phyloP scores from a whole-genome alignment of 2,329 filamentous ascomycete genomes.

The Pseudogymnoascus sp. region DNA sequence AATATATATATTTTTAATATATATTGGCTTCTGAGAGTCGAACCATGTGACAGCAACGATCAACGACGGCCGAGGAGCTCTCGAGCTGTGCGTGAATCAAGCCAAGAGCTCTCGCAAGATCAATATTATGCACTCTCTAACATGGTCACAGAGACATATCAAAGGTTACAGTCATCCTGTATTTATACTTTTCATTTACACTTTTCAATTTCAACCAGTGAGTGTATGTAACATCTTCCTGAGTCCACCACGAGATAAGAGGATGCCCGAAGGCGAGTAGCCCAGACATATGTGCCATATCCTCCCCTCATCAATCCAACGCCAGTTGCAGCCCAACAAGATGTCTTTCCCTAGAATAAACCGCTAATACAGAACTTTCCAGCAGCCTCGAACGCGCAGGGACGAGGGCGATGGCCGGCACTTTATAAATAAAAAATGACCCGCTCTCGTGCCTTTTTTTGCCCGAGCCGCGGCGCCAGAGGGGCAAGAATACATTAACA shows the following conservation, averaged over 20 bases:
- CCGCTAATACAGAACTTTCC: constrained; percentile 8
- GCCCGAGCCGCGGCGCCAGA: background rate
- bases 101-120: background rate
- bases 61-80: background rate
- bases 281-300: constrained; percentile 7
- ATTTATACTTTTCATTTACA: constrained; percentile 6
- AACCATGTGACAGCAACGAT: background rate
- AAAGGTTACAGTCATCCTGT: background rate
- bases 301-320: constrained; percentile 6
- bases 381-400: background rate
- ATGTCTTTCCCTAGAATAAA: constrained; percentile 9
- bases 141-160: background rate
- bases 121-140: background rate
- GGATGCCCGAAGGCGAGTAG: background rate
- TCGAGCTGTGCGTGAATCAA: background rate
- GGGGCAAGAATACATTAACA: constrained; percentile 9
- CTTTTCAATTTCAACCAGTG: constrained; percentile 10
- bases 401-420: background rate
- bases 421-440: background rate
- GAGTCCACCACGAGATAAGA: constrained; percentile 4
- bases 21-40: background rate
- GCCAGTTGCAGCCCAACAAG: background rate
- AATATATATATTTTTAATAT: background rate
- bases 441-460: background rate
- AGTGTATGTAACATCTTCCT: constrained; percentile 7